Conservation (phyloP, 2,329 filamentous ascomycete species). For the Domatiomyces globalis region DNA sequence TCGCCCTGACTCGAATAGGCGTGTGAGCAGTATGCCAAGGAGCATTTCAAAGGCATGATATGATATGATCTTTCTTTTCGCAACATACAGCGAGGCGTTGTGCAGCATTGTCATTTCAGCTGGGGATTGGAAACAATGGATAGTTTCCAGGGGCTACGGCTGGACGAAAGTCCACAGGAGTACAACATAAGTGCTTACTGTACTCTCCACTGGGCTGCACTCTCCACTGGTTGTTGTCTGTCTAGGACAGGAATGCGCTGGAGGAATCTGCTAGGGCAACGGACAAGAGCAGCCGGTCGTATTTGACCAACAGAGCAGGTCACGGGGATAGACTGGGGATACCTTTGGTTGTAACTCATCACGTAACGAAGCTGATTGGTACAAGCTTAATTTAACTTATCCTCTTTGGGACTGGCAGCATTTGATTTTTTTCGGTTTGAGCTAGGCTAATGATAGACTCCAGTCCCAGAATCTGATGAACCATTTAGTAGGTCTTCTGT, state of each 20-base stretch:
- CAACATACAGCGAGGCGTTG: neutral
- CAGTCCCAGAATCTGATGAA: neutral
- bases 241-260: too few relatives aligned
- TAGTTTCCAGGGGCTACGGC: neutral
- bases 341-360: neutral
- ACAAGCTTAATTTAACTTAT: neutral
- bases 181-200: neutral
- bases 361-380: neutral
- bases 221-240: neutral
- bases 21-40: slow-evolving; percentile 88
- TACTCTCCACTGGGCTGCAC: neutral
- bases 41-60: slow-evolving; percentile 54
- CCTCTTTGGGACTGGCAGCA: neutral
- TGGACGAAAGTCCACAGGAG: neutral
- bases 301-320: neutral
- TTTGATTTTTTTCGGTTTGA: neutral
- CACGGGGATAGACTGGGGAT: neutral
- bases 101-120: neutral
- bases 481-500: neutral
- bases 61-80: slow-evolving; percentile 16
- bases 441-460: neutral
- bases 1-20: slow-evolving; percentile 36
- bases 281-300: too few relatives aligned
- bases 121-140: neutral
- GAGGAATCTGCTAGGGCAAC: neutral